Evolutionary conservation across 306 rosid genomes (phyloP).

Genomic region (Gillenia trifoliata): DNA sequence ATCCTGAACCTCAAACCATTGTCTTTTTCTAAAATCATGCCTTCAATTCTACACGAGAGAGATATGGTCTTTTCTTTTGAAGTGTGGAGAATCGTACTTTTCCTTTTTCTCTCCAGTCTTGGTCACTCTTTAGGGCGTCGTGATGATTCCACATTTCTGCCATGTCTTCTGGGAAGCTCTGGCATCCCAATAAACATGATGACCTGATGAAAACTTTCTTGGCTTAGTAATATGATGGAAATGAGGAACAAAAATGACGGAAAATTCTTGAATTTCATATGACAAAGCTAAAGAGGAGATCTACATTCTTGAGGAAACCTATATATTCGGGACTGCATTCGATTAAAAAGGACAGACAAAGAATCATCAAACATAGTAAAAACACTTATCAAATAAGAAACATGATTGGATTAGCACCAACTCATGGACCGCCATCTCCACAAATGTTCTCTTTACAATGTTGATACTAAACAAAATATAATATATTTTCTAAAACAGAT

Average conservation of each 20-base stretch:
- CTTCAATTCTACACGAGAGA: constrained; percentile 78
- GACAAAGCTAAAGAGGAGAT: not conserved
- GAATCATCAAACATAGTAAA: not conserved
- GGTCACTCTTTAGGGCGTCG: constrained; percentile 53
- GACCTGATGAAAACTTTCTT: constrained; percentile 13
- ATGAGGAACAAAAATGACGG: not conserved
- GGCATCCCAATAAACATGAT: constrained; percentile 55
- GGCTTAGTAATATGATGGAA: constrained; percentile 2
- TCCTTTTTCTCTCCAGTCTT: constrained; percentile 53
- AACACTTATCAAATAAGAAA: not conserved
- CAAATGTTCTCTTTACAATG: not conserved
- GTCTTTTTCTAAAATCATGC: constrained; percentile 21
- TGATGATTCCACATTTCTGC: constrained; percentile 80
- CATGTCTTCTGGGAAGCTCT: constrained; percentile 73
- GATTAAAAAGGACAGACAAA: not conserved
- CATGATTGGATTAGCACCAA: not conserved
- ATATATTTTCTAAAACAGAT: not conserved
- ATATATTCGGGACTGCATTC: not conserved
- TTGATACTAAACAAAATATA: not conserved
- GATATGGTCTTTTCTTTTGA: constrained; percentile 53
- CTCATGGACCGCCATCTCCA: not conserved
- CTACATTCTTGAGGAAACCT: not conserved
- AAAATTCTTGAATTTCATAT: not conserved
- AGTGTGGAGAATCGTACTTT: constrained; percentile 58
- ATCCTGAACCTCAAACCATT: not conserved